phyloP scores from a whole-genome alignment of 768 basidiomycete species.

The Pulveroboletus ravenelii region DNA sequence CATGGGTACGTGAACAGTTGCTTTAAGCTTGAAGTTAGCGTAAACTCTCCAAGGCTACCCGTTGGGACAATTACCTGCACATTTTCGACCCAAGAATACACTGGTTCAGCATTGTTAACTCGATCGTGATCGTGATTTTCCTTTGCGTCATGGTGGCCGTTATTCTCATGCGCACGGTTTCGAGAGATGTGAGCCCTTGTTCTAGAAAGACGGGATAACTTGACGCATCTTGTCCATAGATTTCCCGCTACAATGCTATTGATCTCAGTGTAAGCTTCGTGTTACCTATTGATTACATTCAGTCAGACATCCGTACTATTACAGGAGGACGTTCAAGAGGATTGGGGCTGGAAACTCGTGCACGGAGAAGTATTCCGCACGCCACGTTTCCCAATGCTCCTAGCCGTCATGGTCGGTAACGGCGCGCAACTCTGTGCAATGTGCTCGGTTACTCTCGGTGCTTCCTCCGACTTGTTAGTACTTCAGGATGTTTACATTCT shows the following conservation, averaged over 20 bases:
- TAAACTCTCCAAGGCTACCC: constrained; percentile 60
- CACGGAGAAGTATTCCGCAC: constrained; percentile 94
- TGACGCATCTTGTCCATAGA: constrained; percentile 8
- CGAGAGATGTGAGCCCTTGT: constrained; percentile 64
- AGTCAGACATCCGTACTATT: neutral
- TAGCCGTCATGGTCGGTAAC: constrained; percentile 88
- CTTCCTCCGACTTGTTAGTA: constrained; percentile 4
- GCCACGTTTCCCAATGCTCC: constrained; percentile 67
- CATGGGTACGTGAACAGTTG: constrained; percentile 51
- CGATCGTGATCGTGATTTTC: constrained; percentile 85
- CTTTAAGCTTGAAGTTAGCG: neutral
- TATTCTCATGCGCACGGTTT: constrained; percentile 81
- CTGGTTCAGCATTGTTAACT: constrained; percentile 95
- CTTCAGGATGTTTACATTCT: constrained; percentile 4
- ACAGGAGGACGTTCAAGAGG: constrained; percentile 94
- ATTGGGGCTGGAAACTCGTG: constrained; percentile 97
- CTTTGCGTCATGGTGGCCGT: constrained; percentile 91
- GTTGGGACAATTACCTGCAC: constrained; percentile 96
- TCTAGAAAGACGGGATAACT: neutral
- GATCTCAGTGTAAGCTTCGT: constrained; percentile 70
- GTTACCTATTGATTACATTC: neutral
- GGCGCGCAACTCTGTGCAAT: constrained; percentile 57
- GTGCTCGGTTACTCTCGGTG: constrained; percentile 83
- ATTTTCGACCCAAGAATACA: constrained; percentile 93
- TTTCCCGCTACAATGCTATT: constrained; percentile 82